Conservation (phyloP, 352 stramenopile genomes). For the Pythium utonaiense region DNA sequence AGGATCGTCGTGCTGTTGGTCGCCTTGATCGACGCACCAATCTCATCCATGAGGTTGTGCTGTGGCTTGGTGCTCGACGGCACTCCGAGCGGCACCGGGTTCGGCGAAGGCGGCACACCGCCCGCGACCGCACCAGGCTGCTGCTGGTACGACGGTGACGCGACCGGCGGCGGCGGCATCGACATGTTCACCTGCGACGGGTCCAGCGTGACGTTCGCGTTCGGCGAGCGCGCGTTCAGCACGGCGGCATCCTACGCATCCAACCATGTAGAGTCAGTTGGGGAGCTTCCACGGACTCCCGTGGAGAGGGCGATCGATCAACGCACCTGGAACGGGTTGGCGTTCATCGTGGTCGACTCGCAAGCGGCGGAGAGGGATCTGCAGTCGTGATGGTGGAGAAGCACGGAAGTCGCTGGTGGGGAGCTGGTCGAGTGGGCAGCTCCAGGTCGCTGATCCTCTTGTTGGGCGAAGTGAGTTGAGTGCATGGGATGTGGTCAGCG, state of each 20-base stretch:
- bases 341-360: constrained; percentile 19
- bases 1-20: constrained; percentile 82
- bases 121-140: constrained; percentile 19
- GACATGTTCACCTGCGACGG: constrained; percentile 23
- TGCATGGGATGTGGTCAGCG: constrained; percentile 21
- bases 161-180: constrained; percentile 34
- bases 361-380: background rate
- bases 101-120: constrained; percentile 16
- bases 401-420: background rate
- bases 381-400: background rate
- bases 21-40: constrained; percentile 76
- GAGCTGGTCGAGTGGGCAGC: no score
- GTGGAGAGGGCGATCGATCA: no score
- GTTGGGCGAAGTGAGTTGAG: constrained; percentile 7
- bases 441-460: constrained; percentile 1
- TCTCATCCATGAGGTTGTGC: constrained; percentile 83
- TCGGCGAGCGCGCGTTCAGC: constrained; percentile 23
- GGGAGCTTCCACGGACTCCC: no score
- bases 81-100: constrained; percentile 11
- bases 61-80: constrained; percentile 26
- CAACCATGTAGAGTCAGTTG: no score
- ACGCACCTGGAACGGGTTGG: constrained; percentile 27
- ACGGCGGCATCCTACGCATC: constrained; percentile 23
- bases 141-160: constrained; percentile 36
- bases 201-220: constrained; percentile 15